Base-by-base conservation (phyloP, 768 basidiomycete species). In the Guyanaporus albipodus region DNA sequence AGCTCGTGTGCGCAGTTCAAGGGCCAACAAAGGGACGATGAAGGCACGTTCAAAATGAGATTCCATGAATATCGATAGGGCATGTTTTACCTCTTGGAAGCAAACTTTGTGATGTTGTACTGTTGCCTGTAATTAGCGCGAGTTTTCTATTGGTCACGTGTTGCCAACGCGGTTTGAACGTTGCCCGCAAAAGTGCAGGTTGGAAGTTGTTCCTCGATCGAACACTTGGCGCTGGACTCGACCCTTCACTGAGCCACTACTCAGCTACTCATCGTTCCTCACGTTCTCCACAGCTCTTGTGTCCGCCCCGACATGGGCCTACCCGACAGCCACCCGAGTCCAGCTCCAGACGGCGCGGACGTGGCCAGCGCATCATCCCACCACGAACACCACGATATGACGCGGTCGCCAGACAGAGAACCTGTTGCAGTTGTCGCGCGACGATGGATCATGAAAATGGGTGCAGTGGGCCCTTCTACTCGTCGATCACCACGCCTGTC, bases 401-500 rank as follows among this genome's bases (percentile, higher is more conserved):
- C 76, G 17, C 73, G 67, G 48, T 77, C 81, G 6, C 78, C 78
- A 28, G 78, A 79, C 63, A 76, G 76, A 53, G 69, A 66, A 45
- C 72, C 73, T 50, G 57, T 67, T 19, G 60, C 71, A 7, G 55
- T 68, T 38, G 52, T 62, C 21, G 57, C 64, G 50, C 63, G 60
- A 52, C 54, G 61, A n/a, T 53, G 49, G 47, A 61, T 57, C 34
- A 61, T 57, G 58, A 50, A 60, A 61, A 36, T 60, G 51, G 45
- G 47, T 51, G 36, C 54, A 46, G 34, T 55, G 56, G 48, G 51
- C 59, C 64, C 68, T 18, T 67, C 71, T 19, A 57, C 73, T 28
- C 74, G 76, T 42, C 74, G 77, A 56, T 82, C 79, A 27, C 70
- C 78, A 10, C 70, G 78, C 49, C 66, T 78, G 27, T 78, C 76